A percentile compares a stretch with the other conserved stretches of the same genome.
Conservation (phyloP, 75 land plant genomes). For the Sequoiadendron giganteum region DNA sequence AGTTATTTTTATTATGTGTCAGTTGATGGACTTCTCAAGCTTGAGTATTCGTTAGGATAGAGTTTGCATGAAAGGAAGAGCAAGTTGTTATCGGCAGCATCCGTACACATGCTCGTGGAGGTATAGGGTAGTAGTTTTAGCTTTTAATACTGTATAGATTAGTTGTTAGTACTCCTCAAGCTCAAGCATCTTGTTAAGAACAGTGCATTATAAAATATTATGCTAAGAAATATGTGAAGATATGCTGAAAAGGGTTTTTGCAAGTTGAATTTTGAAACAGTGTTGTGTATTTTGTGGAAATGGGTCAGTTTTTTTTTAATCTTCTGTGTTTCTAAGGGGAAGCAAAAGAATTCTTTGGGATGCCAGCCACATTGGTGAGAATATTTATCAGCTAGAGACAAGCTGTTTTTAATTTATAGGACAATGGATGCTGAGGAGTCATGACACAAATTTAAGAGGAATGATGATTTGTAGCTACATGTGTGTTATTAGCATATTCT, state of each 20-base stretch:
- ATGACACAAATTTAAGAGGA: background rate
- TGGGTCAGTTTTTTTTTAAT: background rate
- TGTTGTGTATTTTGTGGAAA: background rate
- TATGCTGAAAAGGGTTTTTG: background rate
- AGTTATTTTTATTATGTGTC: no score
- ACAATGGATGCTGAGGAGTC: background rate
- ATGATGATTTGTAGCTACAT: background rate
- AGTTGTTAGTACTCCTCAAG: no score
- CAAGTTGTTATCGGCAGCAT: background rate
- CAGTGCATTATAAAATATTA: no score
- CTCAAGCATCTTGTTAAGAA: no score
- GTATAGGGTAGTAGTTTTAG: background rate
- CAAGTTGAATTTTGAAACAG: background rate
- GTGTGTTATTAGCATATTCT: background rate
- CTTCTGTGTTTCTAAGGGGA: background rate
- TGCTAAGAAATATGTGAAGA: background rate
- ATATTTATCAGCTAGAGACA: background rate
- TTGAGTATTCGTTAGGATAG: background rate
- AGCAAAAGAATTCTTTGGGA: background rate
- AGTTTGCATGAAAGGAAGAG: background rate
- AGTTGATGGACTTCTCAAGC: no score
- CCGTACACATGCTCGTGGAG: background rate
- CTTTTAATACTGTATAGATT: background rate
- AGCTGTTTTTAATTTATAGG: background rate
- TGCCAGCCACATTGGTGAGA: background rate